Conservation (phyloP, 148 eudicot genomes). For the Linanthus parryae region DNA sequence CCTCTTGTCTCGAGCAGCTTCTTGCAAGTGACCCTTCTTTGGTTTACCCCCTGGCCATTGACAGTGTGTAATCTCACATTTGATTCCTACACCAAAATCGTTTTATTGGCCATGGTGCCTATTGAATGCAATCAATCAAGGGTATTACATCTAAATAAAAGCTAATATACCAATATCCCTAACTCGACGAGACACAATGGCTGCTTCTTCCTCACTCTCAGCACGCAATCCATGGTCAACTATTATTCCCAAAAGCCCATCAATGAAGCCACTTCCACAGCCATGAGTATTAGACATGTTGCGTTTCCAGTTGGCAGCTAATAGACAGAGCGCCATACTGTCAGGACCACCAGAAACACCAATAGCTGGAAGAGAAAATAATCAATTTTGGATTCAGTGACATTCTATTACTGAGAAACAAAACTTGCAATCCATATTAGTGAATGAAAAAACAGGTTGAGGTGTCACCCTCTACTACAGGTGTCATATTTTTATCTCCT, state of each 20-base stretch:
- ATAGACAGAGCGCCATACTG: conserved; percentile 79
- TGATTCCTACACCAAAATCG: conserved; percentile 63
- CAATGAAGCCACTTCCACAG: conserved; percentile 32
- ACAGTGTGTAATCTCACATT: conserved; percentile 55
- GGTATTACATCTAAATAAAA: not conserved
- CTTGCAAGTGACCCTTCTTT: conserved; percentile 83
- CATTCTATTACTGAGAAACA: too few relatives aligned
- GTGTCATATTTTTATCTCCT: too few relatives aligned
- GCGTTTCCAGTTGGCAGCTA: conserved; percentile 84
- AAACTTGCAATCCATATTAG: too few relatives aligned
- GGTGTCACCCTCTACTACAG: too few relatives aligned
- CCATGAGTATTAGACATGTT: too few relatives aligned
- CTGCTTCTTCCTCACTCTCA: conserved; percentile 81
- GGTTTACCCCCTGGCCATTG: conserved; percentile 83
- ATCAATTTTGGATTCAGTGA: not conserved
- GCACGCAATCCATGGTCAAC: conserved; percentile 87
- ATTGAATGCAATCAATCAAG: not conserved
- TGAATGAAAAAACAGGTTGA: too few relatives aligned
- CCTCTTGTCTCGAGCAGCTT: conserved; percentile 91
- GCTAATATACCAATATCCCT: conserved; percentile 53
- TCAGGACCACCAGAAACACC: conserved; percentile 99
- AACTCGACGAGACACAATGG: conserved; percentile 53
- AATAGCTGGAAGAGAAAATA: conserved; percentile 45
- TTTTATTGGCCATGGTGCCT: conserved; percentile 16
- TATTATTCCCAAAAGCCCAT: conserved; percentile 76